Evolutionary conservation across 495 filamentous ascomycete species (phyloP).

Genomic region (Clavariopsis aquatica): DNA sequence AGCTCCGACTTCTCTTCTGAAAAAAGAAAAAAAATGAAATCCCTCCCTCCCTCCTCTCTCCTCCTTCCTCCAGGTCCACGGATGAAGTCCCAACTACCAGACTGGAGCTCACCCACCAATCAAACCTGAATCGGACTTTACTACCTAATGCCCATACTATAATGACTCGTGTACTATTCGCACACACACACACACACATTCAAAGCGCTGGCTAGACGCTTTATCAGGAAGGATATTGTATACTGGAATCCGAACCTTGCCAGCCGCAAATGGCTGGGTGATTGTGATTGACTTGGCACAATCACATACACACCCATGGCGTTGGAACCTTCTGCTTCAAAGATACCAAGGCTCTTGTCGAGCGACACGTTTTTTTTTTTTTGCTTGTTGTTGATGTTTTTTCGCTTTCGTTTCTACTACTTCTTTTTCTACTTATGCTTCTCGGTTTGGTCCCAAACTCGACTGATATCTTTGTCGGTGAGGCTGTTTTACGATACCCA

Average conservation of each 20-base stretch:
- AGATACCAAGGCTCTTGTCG: slow-evolving; percentile 37
- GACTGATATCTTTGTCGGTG: neutral
- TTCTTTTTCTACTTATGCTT: no score
- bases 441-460: no score
- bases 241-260: neutral
- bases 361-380: slow-evolving; percentile 14
- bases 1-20: slow-evolving; percentile 48
- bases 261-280: neutral
- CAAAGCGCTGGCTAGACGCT: slow-evolving; percentile 31
- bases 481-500: slow-evolving; percentile 38
- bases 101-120: neutral
- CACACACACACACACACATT: slow-evolving; percentile 19
- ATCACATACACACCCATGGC: slow-evolving; percentile 12
- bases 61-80: no score
- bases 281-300: no score
- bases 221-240: slow-evolving; percentile 5
- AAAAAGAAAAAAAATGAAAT: neutral
- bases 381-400: no score
- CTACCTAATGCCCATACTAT: slow-evolving; percentile 19
- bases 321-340: slow-evolving; percentile 23
- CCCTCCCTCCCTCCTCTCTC: slow-evolving; percentile 13
- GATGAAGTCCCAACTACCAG: no score
- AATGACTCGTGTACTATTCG: slow-evolving; percentile 35
- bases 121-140: neutral
- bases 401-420: no score